phyloP scores from a whole-genome alignment of 768 basidiomycete genomes.

The Harrya chromipes region DNA sequence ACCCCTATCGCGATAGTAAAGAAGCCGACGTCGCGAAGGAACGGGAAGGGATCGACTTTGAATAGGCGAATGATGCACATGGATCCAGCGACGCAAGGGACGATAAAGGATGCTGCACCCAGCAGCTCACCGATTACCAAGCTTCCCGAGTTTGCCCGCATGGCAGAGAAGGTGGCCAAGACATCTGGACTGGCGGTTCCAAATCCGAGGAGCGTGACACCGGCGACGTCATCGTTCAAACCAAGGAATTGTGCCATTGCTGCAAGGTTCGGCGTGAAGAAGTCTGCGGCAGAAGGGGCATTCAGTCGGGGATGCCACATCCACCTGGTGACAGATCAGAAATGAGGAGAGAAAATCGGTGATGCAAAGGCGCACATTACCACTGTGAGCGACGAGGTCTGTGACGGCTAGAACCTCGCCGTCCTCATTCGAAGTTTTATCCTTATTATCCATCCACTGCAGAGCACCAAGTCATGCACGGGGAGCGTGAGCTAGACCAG shows the following conservation, averaged over 20 bases:
- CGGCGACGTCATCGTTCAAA: constrained; percentile 89
- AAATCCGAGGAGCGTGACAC: constrained; percentile 95
- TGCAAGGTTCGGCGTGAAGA: constrained; percentile 95
- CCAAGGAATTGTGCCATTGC: constrained; percentile 85
- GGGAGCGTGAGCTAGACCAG: too few relatives aligned
- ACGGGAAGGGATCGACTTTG: constrained; percentile 72
- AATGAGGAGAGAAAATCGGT: too few relatives aligned
- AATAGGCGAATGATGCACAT: constrained; percentile 98
- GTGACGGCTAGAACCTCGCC: too few relatives aligned
- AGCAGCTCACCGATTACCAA: constrained; percentile 93
- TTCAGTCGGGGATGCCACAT: too few relatives aligned
- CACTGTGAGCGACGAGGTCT: too few relatives aligned
- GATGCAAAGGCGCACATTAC: too few relatives aligned
- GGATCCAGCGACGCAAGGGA: constrained; percentile 94
- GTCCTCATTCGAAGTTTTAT: too few relatives aligned
- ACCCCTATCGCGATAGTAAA: constrained; percentile 80
- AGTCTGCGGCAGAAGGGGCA: constrained; percentile 70
- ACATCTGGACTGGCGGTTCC: constrained; percentile 97
- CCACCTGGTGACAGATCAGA: too few relatives aligned
- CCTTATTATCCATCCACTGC: too few relatives aligned
- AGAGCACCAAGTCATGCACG: too few relatives aligned
- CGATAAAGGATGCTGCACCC: constrained; percentile 94
- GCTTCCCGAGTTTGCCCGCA: constrained; percentile 80
- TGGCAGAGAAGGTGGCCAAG: constrained; percentile 93
- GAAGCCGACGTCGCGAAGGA: constrained; percentile 93